Evolutionary conservation across 345 rosid genomes (phyloP).

Genomic region (Sisymbrium irio): DNA sequence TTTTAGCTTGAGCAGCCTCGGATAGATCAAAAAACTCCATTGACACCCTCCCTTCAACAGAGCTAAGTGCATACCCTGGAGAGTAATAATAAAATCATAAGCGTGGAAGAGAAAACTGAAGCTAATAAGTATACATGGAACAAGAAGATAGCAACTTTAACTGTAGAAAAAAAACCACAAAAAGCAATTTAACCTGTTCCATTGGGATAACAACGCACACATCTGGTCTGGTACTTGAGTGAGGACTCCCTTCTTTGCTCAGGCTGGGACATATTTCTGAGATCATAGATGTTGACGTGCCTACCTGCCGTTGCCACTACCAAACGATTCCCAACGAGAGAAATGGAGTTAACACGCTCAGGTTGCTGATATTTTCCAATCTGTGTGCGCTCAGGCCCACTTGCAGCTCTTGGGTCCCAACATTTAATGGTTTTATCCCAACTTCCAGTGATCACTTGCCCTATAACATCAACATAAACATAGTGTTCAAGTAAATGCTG

Average conservation of each 20-base stretch:
- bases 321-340: constrained; percentile 85
- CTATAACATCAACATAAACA: constrained; percentile 36
- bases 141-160: not conserved
- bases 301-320: constrained; percentile 98
- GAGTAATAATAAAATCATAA: constrained; percentile 5
- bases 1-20: constrained; percentile 93
- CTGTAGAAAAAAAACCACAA: not conserved
- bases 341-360: constrained; percentile 91
- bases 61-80: constrained; percentile 98
- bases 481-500: not conserved
- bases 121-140: not conserved
- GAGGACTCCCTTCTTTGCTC: constrained; percentile 96
- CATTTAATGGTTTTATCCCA: constrained; percentile 94
- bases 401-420: constrained; percentile 98
- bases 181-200: constrained; percentile 61
- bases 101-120: not conserved
- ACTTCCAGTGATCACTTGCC: constrained; percentile 94
- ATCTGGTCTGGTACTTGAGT: constrained; percentile 89
- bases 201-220: constrained; percentile 93
- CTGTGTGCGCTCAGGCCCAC: constrained; percentile 79
- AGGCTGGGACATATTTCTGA: constrained; percentile 94
- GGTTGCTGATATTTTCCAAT: constrained; percentile 88
- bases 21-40: constrained; percentile 97
- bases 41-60: constrained; percentile 96
- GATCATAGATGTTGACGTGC: constrained; percentile 89